phyloP scores from a whole-genome alignment of 2,329 filamentous ascomycete genomes.

The Alternaria incomplexa region DNA sequence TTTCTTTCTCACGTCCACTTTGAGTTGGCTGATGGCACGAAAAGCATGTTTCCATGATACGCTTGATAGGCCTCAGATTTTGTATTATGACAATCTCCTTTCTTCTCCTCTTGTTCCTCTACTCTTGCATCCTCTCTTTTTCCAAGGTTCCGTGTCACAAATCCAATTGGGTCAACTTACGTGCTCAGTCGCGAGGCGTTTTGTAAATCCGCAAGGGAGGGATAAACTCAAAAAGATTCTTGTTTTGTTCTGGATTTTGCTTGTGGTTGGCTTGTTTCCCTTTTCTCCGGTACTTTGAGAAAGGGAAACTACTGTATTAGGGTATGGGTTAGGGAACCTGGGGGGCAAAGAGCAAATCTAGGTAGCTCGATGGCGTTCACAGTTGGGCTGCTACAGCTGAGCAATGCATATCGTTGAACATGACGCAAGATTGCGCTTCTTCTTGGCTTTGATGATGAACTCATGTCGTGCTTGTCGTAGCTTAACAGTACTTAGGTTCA shows the following conservation, averaged over 20 bases:
- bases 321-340: conserved; percentile 12
- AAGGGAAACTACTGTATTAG: conserved; percentile 20
- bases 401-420: conserved; percentile 18
- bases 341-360: conserved; percentile 11
- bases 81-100: conserved; percentile 44
- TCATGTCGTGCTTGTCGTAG: neutral
- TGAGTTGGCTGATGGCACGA: conserved; percentile 32
- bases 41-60: conserved; percentile 34
- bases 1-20: conserved; percentile 21
- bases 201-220: conserved; percentile 31
- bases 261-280: conserved; percentile 16
- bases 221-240: conserved; percentile 29
- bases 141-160: conserved; percentile 9
- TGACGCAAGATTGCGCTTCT: neutral
- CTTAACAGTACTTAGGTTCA: neutral
- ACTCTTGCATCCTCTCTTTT: conserved; percentile 44
- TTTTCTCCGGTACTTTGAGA: conserved; percentile 9
- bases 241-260: conserved; percentile 18
- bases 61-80: conserved; percentile 32
- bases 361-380: conserved; percentile 9
- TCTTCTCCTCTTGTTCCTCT: conserved; percentile 29
- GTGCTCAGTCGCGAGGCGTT: conserved; percentile 33
- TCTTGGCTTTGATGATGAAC: neutral
- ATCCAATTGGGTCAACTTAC: conserved; percentile 24
- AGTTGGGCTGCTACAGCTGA: conserved; percentile 12